Conservation (phyloP, 805 yeast species). For the Candida fluviatilis region DNA sequence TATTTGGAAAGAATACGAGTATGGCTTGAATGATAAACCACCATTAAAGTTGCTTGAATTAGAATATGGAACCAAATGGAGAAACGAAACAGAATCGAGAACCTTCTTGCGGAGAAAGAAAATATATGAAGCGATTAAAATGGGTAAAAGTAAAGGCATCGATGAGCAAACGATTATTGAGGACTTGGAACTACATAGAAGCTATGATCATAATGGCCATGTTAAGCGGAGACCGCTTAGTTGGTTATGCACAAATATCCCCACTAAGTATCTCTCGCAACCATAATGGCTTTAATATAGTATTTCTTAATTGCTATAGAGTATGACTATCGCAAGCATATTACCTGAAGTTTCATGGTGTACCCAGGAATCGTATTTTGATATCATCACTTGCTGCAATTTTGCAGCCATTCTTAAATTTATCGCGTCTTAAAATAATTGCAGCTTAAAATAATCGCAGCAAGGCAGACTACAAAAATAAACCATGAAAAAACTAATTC, state of each 20-base stretch:
- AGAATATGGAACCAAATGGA: constrained; percentile 51
- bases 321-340: no score
- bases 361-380: not conserved
- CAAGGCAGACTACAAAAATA: no score
- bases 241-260: constrained; percentile 28
- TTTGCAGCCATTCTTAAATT: no score
- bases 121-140: constrained; percentile 52
- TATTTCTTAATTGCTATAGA: no score
- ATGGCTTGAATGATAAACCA: constrained; percentile 49
- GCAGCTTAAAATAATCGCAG: no score
- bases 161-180: constrained; percentile 39
- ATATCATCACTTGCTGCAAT: no score
- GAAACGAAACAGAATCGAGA: constrained; percentile 51
- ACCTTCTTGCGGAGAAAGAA: constrained; percentile 51
- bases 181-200: constrained; percentile 44
- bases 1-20: constrained; percentile 55
- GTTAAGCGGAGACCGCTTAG: constrained; percentile 30
- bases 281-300: constrained; percentile 2
- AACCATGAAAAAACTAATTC: no score
- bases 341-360: no score
- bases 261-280: constrained; percentile 15
- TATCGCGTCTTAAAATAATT: no score
- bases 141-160: constrained; percentile 43
- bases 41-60: constrained; percentile 47
- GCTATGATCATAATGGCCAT: constrained; percentile 35